These are phyloP conservation scores for Rehmannia glutinosa DNA, from an alignment of 257 asterid species.

Conservation along the genomic window DNA sequence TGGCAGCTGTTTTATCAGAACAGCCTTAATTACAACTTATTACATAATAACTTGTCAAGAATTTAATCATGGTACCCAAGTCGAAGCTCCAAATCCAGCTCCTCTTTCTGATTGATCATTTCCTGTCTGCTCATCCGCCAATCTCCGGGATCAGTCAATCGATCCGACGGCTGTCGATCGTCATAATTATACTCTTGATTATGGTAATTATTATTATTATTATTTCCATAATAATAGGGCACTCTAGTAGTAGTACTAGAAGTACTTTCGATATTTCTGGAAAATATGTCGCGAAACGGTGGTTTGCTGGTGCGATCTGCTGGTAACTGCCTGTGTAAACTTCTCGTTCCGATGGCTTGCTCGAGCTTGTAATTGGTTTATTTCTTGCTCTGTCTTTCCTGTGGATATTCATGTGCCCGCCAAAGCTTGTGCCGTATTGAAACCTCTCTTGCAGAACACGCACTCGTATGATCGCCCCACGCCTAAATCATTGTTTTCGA, in stretches of 20 bases:
- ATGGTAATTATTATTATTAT: too few relatives aligned
- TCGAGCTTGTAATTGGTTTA: conserved; percentile 29
- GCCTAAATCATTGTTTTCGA: conserved; percentile 28
- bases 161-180: conserved; percentile 12
- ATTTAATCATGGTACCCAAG: conserved; percentile 48
- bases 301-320: too few relatives aligned
- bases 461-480: conserved; percentile 68
- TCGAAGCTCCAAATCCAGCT: conserved; percentile 84
- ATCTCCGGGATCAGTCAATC: conserved; percentile 14
- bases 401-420: conserved; percentile 89
- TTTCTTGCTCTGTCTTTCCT: conserved; percentile 51
- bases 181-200: not conserved
- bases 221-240: too few relatives aligned
- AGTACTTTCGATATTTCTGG: too few relatives aligned
- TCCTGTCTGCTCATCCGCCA: conserved; percentile 37
- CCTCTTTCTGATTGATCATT: conserved; percentile 34
- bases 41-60: conserved; percentile 12
- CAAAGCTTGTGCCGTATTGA: conserved; percentile 83
- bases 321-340: too few relatives aligned
- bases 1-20: too few relatives aligned
- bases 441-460: conserved; percentile 77
- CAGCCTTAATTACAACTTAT: conserved; percentile 1
- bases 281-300: too few relatives aligned
- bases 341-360: too few relatives aligned
- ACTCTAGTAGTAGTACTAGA: too few relatives aligned